Evolutionary conservation across 192 early-diverging fungal species (phyloP), one percentile per base, ranked within the genome.

Genomic region (Gigaspora rosea): DNA sequence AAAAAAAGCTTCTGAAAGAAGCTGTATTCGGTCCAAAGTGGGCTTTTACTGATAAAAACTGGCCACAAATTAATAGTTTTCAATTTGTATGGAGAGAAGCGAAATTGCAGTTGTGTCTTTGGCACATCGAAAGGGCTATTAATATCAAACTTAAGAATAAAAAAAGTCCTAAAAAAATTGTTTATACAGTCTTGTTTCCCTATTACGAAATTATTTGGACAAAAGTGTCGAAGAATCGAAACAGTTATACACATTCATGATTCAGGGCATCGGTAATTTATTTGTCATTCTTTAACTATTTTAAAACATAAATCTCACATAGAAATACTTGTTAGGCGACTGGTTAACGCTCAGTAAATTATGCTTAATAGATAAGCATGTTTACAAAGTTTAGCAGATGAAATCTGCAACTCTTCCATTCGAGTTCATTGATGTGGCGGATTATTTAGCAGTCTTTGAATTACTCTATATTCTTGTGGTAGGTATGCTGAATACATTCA

Each of bases 291-390:
- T 54, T 41, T 52, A 52, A 46, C 16, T 56, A 71, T 71, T 71
- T 56, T 71, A 54, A 27, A 50, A 71, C 52, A 56, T 71, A 71
- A 71, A 71, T 33, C 33, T 71, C 56, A 66, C 13, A 66, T 66
- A 35, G 66, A 69, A 69, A 69, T 69, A 69, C 41, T 71, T 54
- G 51, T 71, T 56, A 71, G 69, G 69, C 51, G 69, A 71, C 69
- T 51, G 69, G 69, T 52, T 71, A 71, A 71, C 69, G 22, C 51
- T 52, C 22, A 71, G 69, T 71, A 71, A 71, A 52, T 22, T 71
- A 71, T 71, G 69, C 50, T 22, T 71, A 51, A 52, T 52, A 56
- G 52, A 71, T 71, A 71, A 71, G 64, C 69, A 71, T 71, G 50
- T 71, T 52, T 71, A 71, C 69, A 52, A 50, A 71, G 69, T 71